A percentile compares a stretch with the other conserved stretches of the same genome.
These are phyloP conservation scores for Aspergillus vadensis DNA, from an alignment of 2,329 filamentous ascomycete species.

Conservation along the genomic window DNA sequence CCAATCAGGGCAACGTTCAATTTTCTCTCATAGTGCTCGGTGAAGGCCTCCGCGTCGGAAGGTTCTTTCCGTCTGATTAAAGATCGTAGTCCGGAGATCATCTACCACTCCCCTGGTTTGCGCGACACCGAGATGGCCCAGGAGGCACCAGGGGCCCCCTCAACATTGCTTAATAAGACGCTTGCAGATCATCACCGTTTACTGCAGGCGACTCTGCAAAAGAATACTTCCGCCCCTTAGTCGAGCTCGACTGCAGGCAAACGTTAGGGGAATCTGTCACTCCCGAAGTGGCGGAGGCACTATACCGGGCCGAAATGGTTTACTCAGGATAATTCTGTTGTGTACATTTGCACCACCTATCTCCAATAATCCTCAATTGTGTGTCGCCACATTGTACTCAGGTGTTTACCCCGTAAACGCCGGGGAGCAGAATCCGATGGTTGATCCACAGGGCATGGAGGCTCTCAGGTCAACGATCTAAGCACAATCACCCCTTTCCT, in stretches of 20 bases:
- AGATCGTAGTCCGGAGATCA: background rate
- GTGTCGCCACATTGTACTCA: background rate
- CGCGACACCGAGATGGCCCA: background rate
- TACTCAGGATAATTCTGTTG: background rate
- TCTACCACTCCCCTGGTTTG: background rate
- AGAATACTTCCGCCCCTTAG: constrained; percentile 1
- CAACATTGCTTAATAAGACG: background rate
- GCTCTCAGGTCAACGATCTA: background rate
- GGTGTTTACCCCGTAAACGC: background rate
- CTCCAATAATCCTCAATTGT: background rate
- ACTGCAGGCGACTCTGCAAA: background rate
- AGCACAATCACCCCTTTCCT: background rate
- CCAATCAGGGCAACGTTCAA: background rate
- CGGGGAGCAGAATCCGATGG: background rate
- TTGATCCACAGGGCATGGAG: background rate
- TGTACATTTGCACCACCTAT: background rate
- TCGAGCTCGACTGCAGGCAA: background rate
- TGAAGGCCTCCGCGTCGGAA: background rate
- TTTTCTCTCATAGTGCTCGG: background rate
- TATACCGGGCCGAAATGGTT: background rate
- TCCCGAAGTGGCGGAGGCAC: background rate
- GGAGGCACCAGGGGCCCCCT: background rate
- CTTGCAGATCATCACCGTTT: background rate
- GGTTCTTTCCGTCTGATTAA: background rate
- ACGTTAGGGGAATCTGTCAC: background rate